These are phyloP conservation scores for Sideroxylon spinosum DNA, from an alignment of 179 eudicot genomes.

Conservation along the genomic window DNA sequence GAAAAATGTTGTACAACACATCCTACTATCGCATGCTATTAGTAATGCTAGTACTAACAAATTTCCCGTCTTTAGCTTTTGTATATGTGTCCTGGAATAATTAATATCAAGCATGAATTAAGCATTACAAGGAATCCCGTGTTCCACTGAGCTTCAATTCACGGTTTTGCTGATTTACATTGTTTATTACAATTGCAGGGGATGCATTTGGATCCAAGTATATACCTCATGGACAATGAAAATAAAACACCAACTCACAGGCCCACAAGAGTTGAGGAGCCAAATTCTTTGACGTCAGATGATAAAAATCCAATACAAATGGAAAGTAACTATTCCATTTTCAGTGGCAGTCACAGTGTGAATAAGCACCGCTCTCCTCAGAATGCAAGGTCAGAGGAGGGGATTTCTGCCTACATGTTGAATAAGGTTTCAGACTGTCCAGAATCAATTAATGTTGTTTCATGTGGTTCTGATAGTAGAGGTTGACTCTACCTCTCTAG, in stretches of 20 bases:
- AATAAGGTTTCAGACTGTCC: conserved; percentile 37
- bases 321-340: conserved; percentile 26
- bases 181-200: conserved; percentile 51
- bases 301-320: conserved; percentile 27
- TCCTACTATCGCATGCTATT: background rate
- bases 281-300: conserved; percentile 29
- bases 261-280: conserved; percentile 43
- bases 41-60: background rate
- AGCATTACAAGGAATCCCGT: background rate
- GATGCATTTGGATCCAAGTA: conserved; percentile 95
- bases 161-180: conserved; percentile 13
- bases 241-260: conserved; percentile 46
- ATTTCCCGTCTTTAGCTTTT: background rate
- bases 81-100: background rate
- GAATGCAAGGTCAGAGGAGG: conserved; percentile 29
- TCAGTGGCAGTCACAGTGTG: conserved; percentile 26
- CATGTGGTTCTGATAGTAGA: conserved; percentile 31
- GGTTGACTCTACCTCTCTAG: conserved; percentile 26
- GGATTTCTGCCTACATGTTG: conserved; percentile 17
- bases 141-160: conserved; percentile 8
- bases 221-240: conserved; percentile 93
- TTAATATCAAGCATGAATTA: background rate
- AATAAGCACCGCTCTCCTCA: conserved; percentile 18
- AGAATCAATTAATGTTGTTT: conserved; percentile 38
- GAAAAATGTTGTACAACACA: too few species aligned